A percentile compares a stretch with the other conserved stretches of the same genome.
Conservation (phyloP, 2,329 filamentous ascomycete genomes). For the Beauveria medogensis region DNA sequence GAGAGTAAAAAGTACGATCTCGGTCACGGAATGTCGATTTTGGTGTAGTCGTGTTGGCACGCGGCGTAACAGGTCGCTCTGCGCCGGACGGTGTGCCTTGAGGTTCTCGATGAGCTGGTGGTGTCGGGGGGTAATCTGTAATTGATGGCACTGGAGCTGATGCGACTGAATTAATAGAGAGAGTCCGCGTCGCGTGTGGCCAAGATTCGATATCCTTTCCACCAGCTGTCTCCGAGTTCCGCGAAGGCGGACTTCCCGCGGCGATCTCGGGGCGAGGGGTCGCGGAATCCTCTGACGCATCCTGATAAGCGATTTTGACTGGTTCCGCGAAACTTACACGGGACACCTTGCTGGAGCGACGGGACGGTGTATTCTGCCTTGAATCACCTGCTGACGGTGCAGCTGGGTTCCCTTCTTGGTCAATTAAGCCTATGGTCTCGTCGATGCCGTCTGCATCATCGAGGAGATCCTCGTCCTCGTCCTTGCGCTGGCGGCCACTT, state of each 20-base stretch:
- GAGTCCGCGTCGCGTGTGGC: conserved; percentile 28
- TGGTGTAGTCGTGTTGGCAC: conserved; percentile 20
- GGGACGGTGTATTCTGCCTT: conserved; percentile 25
- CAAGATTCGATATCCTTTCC: conserved; percentile 24
- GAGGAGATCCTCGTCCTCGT: conserved; percentile 44
- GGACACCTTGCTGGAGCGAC: conserved; percentile 41
- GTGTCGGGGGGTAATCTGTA: conserved; percentile 15
- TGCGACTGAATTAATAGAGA: conserved; percentile 26
- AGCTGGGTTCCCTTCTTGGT: conserved; percentile 34
- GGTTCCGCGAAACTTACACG: conserved; percentile 34
- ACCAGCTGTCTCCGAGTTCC: background rate
- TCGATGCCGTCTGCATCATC: conserved; percentile 51
- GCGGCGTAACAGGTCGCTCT: conserved; percentile 23
- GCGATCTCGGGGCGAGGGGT: conserved; percentile 22
- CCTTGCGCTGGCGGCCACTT: conserved; percentile 58
- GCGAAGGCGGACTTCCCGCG: conserved; percentile 12
- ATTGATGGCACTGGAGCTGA: conserved; percentile 10
- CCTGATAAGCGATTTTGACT: conserved; percentile 28
- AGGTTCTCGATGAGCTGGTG: conserved; percentile 5
- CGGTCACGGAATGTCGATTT: conserved; percentile 23
- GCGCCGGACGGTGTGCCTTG: background rate
- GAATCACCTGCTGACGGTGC: conserved; percentile 20
- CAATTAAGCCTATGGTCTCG: conserved; percentile 52
- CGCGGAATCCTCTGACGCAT: conserved; percentile 27
- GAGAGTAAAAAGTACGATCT: conserved; percentile 46